phyloP scores from a whole-genome alignment of 2,329 filamentous ascomycete species.

The Xylaria sp. region DNA sequence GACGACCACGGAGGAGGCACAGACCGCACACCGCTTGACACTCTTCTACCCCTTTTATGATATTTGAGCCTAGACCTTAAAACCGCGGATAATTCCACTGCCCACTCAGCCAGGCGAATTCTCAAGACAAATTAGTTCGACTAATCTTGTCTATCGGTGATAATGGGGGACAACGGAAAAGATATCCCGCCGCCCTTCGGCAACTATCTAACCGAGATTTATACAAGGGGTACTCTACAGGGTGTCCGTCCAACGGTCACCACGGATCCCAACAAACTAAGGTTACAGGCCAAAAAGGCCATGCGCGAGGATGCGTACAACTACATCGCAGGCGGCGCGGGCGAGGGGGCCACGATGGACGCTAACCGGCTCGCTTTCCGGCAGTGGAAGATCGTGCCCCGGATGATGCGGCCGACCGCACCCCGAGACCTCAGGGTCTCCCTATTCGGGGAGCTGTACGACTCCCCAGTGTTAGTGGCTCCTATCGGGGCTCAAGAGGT shows the following conservation, averaged over 20 bases:
- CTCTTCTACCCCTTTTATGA: neutral
- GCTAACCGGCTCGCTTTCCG: conserved; percentile 66
- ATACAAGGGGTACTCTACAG: conserved; percentile 61
- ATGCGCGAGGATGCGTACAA: conserved; percentile 63
- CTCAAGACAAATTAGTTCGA: neutral
- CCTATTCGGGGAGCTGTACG: conserved; percentile 62
- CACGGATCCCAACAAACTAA: conserved; percentile 66
- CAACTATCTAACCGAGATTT: conserved; percentile 59
- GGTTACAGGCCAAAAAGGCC: conserved; percentile 62
- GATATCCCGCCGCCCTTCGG: conserved; percentile 50
- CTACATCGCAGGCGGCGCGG: conserved; percentile 71
- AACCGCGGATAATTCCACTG: neutral
- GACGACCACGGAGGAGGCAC: neutral
- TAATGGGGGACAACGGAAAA: conserved; percentile 31
- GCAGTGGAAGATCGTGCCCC: conserved; percentile 60
- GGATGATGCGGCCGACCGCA: conserved; percentile 58
- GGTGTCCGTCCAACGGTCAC: conserved; percentile 62
- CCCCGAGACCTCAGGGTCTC: conserved; percentile 52
- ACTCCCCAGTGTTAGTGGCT: conserved; percentile 68
- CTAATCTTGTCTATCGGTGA: neutral
- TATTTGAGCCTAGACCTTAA: neutral
- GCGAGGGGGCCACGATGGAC: conserved; percentile 68
- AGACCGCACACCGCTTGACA: neutral
- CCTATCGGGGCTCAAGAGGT: conserved; percentile 76
- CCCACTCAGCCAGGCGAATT: neutral